Evolutionary conservation across 2,329 filamentous ascomycete genomes (phyloP), one percentile per base, ranked within the genome.

Genomic region (Beauveria varroae): DNA sequence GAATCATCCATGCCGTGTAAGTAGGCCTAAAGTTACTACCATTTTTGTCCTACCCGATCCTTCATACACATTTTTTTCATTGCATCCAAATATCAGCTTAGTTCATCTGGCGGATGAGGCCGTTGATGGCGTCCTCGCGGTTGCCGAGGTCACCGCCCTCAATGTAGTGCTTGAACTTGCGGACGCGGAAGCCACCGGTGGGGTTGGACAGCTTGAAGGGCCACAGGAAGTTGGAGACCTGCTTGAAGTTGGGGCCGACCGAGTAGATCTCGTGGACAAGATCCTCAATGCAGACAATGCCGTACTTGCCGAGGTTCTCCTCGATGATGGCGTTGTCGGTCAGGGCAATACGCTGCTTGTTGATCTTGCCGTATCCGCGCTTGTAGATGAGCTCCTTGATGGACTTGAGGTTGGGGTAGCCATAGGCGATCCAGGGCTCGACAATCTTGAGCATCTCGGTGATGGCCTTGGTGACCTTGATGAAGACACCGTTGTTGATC

Each of bases 401-500:
- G 76, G 88, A 91, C 90, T 99, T 99, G 68, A 98, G 89, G 87
- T 97, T 98, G 79, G 95, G 95, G 85, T 98, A 98, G 79, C 95
- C 95, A 79, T 98, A 99, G 74, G 95, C 93, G 72, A 99, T 89
- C 87, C 95, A 99, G 71, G 95, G 95, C 87, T 99, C 95, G 77
- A 99, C 91, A 69, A 98, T 87, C 85, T 95, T 96, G 76, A 96
- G 85, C 92, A 96, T 96, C 87, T 96, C 91, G 74, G 86, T 82
- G 74, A 93, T 98, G 69, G 95, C 95, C 89, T 98, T 99, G 83
- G 93, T 98, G 75, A 97, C 84, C 75, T 87, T 89, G 81, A 99
- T 85, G 83, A 99, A 99, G 80, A 97, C 91, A 80, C 93, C 95
- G 80, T 96, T 98, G 91, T 99, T 99, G 90, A 99, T 99, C 86